These are phyloP conservation scores for Pythium folliculosum DNA, from an alignment of 352 stramenopile genomes.

Conservation along the genomic window DNA sequence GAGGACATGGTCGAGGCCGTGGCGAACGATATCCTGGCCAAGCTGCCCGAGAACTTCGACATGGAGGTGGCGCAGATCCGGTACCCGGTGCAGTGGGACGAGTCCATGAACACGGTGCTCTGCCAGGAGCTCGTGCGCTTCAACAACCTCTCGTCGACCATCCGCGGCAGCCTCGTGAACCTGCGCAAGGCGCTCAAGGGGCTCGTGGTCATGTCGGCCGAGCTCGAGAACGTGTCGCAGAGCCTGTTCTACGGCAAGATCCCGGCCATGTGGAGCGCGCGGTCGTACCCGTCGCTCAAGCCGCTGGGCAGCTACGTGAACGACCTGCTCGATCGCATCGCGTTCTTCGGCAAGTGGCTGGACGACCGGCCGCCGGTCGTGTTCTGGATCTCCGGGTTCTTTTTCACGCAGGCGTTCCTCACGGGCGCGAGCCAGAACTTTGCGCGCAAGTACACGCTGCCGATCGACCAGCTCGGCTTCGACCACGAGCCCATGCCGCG, in stretches of 20 bases:
- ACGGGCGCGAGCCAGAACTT: constrained; percentile 95
- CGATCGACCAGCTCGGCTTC: constrained; percentile 89
- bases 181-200: constrained; percentile 92
- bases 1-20: constrained; percentile 90
- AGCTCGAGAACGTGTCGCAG: constrained; percentile 93
- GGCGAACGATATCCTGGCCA: constrained; percentile 82
- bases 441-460: constrained; percentile 89
- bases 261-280: constrained; percentile 85
- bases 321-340: constrained; percentile 90
- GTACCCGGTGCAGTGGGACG: constrained; percentile 91
- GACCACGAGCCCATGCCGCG: constrained; percentile 82
- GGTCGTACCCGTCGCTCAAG: constrained; percentile 94
- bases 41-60: constrained; percentile 91
- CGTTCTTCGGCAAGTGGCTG: constrained; percentile 92
- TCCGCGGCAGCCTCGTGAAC: constrained; percentile 83
- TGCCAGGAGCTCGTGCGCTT: constrained; percentile 94
- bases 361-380: constrained; percentile 83
- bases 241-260: constrained; percentile 93
- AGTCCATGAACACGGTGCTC: constrained; percentile 94
- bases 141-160: constrained; percentile 91
- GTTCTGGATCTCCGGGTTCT: constrained; percentile 96
- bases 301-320: constrained; percentile 90
- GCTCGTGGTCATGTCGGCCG: constrained; percentile 92
- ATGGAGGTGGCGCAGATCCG: constrained; percentile 92
- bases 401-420: constrained; percentile 96